A percentile compares a stretch with the other conserved stretches of the same genome.
phyloP scores from a whole-genome alignment of 306 rosid genomes.

The Vigna hirtella region DNA sequence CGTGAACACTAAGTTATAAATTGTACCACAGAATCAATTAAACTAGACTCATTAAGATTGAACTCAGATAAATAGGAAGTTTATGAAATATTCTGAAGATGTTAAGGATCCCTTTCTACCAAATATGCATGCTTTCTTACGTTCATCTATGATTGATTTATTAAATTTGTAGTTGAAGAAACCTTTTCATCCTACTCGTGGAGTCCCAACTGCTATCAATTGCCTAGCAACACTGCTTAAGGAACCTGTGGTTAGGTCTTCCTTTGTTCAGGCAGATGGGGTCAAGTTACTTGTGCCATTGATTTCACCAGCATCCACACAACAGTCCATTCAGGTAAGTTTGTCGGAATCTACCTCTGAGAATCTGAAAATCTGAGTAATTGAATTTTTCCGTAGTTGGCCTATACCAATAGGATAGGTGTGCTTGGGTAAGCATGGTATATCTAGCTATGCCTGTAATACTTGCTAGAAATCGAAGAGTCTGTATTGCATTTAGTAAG shows the following conservation, averaged over 20 bases:
- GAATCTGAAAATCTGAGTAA: constrained; percentile 33
- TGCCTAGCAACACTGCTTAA: constrained; percentile 87
- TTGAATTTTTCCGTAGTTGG: constrained; percentile 26
- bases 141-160: constrained; percentile 26
- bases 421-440: constrained; percentile 37
- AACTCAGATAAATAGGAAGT: constrained; percentile 11
- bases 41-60: neutral
- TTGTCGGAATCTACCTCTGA: constrained; percentile 23
- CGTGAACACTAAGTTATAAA: constrained; percentile 19
- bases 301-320: constrained; percentile 94
- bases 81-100: constrained; percentile 16
- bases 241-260: constrained; percentile 89
- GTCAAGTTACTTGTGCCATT: constrained; percentile 92
- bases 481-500: constrained; percentile 31
- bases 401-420: constrained; percentile 33
- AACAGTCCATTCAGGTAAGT: constrained; percentile 92
- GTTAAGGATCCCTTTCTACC: constrained; percentile 5
- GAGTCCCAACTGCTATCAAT: constrained; percentile 79
- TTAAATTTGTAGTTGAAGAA: constrained; percentile 73
- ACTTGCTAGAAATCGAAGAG: constrained; percentile 31
- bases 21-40: constrained; percentile 21
- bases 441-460: constrained; percentile 23
- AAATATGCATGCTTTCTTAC: constrained; percentile 30
- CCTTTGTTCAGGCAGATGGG: constrained; percentile 91
- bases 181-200: constrained; percentile 88